Conservation (phyloP, 2,329 filamentous ascomycete species). For the Sporothrix phasma region DNA sequence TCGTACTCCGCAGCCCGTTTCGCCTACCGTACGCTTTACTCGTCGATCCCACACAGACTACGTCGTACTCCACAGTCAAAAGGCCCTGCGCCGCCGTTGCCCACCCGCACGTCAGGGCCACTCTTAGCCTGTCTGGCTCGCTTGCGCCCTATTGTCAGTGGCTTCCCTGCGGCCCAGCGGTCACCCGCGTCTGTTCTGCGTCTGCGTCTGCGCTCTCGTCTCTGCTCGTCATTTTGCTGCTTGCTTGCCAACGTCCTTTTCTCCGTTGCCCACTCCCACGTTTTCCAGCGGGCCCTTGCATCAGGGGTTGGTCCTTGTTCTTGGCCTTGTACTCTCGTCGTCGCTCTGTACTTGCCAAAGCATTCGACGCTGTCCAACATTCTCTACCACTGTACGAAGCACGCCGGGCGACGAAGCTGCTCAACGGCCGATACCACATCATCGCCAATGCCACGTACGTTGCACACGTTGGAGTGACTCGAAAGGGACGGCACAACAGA, state of each 20-base stretch:
- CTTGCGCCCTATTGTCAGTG: background rate
- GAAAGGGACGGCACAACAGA: background rate
- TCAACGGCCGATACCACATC: background rate
- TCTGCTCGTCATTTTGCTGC: no score
- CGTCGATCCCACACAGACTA: no score
- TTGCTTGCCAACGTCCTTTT: background rate
- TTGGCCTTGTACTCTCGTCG: background rate
- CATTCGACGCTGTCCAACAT: background rate
- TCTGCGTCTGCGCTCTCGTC: no score
- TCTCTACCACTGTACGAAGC: no score
- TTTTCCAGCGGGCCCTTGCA: background rate
- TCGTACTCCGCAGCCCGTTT: no score
- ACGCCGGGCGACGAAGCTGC: no score
- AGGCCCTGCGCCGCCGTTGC: no score
- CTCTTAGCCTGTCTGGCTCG: no score
- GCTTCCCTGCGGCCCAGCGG: background rate
- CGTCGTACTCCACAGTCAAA: no score
- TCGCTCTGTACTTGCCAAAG: no score
- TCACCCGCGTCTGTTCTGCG: no score
- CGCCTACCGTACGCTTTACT: no score
- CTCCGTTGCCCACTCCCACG: background rate
- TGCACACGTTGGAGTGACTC: background rate
- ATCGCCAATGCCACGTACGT: background rate
- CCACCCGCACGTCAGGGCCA: background rate
- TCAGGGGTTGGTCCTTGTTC: background rate